Evolutionary conservation across 129 eudicot species (phyloP), one percentile per base, ranked within the genome.

Genomic region (Ambrosia trifida): DNA sequence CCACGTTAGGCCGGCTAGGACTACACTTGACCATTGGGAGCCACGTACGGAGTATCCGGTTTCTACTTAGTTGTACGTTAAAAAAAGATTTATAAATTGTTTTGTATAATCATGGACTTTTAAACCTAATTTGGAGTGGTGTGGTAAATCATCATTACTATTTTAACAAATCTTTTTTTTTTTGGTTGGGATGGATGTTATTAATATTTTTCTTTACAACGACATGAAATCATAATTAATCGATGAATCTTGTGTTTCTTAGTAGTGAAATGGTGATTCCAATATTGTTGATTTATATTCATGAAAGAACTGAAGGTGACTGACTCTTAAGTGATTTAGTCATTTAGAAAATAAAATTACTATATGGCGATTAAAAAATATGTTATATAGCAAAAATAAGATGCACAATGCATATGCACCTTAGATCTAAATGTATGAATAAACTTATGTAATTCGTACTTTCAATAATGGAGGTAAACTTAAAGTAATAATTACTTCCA

Each of bases 371-470:
- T 54, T 54, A 3, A 4, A 24, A 24, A 58, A 4, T 28, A 30
- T 58, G 7, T 61, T 31, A 61, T n/a, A 14, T 33, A 13, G 1
- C 28, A 58, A 33, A 40, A 40, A 61, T 16, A 61, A 61, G 66
- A 33, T 33, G 24, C 44, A 60, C 24, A 32, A 60, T 64, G 35
- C 17, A 64, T 41, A 64, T 38, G 46, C 45, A 50, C 31, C 8
- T 68, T 50, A 50, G 73, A 68, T 68, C 45, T 33, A 49, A 40
- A 51, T 16, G 71, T 41, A 24, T 13, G 71, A 66, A 66, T 66
- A 45, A 49, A 68, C 73, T 50, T 68, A 50, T 68, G 62, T 68
- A 51, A 50, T 17, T 68, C 20, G 63, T 68, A 68, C 73, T 10
- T 68, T n/a, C 56, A 66, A 66, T 66, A 41, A 66, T 66, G 18